These are phyloP conservation scores for Favolaschia claudopus DNA, from an alignment of 768 basidiomycete genomes.

Conservation along the genomic window DNA sequence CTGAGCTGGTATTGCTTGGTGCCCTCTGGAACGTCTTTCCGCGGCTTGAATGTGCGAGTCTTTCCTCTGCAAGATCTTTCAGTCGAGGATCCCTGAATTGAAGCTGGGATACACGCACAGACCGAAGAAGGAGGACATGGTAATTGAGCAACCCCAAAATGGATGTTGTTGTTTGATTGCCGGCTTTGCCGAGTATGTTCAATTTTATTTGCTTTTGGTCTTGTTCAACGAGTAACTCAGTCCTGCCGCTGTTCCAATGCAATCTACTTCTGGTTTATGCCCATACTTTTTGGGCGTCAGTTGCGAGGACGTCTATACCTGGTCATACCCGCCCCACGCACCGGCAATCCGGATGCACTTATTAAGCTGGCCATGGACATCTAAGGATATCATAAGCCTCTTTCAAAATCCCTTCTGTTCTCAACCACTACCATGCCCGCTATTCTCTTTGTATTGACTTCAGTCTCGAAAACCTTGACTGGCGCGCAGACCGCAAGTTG, in stretches of 20 bases:
- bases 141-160: not conserved
- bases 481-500: conserved; percentile 57
- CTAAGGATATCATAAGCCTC: too few relatives aligned
- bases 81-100: conserved; percentile 3
- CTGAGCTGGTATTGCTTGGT: conserved; percentile 98
- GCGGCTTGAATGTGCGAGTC: conserved; percentile 95
- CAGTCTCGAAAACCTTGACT: conserved; percentile 62
- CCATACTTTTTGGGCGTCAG: too few relatives aligned
- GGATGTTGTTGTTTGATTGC: too few relatives aligned
- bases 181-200: not conserved
- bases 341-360: too few relatives aligned
- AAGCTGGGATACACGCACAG: conserved; percentile 59
- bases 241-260: too few relatives aligned
- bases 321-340: too few relatives aligned
- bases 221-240: too few relatives aligned
- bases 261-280: too few relatives aligned
- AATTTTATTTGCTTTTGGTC: too few relatives aligned
- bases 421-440: conserved; percentile 45
- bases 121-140: conserved; percentile 90
- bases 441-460: conserved; percentile 81
- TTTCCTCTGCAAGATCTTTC: conserved; percentile 74
- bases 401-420: not conserved
- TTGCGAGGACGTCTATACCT: too few relatives aligned
- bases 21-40: conserved; percentile 93
- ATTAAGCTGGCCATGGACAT: too few relatives aligned